phyloP scores from a whole-genome alignment of 1,284 basidiomycete species.

The Bjerkandera adusta region DNA sequence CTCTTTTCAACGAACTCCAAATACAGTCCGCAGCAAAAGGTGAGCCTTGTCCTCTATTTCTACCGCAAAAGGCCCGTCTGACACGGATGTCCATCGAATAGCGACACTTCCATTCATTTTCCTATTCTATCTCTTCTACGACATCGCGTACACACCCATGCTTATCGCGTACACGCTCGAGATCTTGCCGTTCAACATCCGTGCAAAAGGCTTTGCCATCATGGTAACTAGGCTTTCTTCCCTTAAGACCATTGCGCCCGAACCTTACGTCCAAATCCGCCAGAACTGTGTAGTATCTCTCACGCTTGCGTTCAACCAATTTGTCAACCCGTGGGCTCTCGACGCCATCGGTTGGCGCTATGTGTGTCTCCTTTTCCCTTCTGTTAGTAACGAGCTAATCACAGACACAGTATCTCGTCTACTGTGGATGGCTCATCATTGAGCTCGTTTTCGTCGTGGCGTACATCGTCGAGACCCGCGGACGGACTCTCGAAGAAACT shows the following conservation, averaged over 20 bases:
- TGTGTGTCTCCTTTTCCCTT: slow-evolving; percentile 27
- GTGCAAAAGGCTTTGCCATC: slow-evolving; percentile 65
- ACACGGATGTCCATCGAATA: neutral
- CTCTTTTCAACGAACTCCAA: slow-evolving; percentile 48
- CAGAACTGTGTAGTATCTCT: slow-evolving; percentile 59
- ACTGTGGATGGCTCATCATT: slow-evolving; percentile 58
- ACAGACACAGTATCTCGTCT: slow-evolving; percentile 46
- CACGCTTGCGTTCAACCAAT: slow-evolving; percentile 67
- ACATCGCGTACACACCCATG: slow-evolving; percentile 64
- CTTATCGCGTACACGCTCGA: slow-evolving; percentile 65
- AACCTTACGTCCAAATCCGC: neutral
- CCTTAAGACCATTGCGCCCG: slow-evolving; percentile 1
- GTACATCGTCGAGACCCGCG: slow-evolving; percentile 61
- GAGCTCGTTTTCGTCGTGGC: slow-evolving; percentile 56
- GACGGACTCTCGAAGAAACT: slow-evolving; percentile 66
- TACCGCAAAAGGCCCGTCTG: neutral
- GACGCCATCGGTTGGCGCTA: slow-evolving; percentile 69
- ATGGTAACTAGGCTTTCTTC: slow-evolving; percentile 42
- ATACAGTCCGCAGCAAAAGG: slow-evolving; percentile 53
- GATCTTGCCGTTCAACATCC: slow-evolving; percentile 65
- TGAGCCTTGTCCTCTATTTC: slow-evolving; percentile 20
- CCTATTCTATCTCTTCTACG: slow-evolving; percentile 67
- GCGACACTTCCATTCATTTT: slow-evolving; percentile 74
- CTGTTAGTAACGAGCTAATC: slow-evolving; percentile 11
- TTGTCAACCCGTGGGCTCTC: slow-evolving; percentile 71